Conservation (phyloP, 768 basidiomycete genomes). For the Suillus tomentosus region DNA sequence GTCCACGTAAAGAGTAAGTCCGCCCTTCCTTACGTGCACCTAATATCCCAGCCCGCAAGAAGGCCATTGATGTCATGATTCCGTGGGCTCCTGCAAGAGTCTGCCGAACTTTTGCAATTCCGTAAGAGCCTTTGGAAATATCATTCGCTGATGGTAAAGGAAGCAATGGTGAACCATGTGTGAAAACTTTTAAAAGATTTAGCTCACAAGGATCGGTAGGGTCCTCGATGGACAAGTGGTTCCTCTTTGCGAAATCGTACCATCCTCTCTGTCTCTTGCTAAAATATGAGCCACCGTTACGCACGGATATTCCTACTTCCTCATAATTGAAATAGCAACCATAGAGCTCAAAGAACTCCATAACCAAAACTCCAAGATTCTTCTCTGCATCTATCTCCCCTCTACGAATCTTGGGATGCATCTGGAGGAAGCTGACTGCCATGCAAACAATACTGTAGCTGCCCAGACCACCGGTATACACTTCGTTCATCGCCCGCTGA, state of each 20-base stretch:
- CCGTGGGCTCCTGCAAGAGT: conserved; percentile 81
- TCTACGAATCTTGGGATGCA: conserved; percentile 92
- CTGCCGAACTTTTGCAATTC: conserved; percentile 76
- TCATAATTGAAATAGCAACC: conserved; percentile 91
- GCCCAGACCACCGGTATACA: conserved; percentile 94
- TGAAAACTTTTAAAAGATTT: background rate
- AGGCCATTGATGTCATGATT: conserved; percentile 77
- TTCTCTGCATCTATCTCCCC: conserved; percentile 85
- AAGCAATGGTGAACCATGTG: conserved; percentile 3
- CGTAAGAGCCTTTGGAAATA: conserved; percentile 87
- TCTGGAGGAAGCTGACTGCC: conserved; percentile 92
- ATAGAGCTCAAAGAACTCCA: conserved; percentile 98
- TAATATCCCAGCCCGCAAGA: conserved; percentile 62
- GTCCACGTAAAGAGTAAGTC: conserved; percentile 44
- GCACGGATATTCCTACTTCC: conserved; percentile 85
- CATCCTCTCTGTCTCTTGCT: conserved; percentile 82
- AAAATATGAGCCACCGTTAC: conserved; percentile 89
- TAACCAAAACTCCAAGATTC: conserved; percentile 90
- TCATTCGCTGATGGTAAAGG: conserved; percentile 70
- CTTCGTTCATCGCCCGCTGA: conserved; percentile 95
- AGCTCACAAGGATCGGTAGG: conserved; percentile 84
- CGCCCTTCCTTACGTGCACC: conserved; percentile 55
- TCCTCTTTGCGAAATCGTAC: conserved; percentile 58
- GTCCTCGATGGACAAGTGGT: conserved; percentile 86
- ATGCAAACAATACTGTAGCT: conserved; percentile 94